Percentiles rank a stretch among this genome's conserved stretches.
Conservation (phyloP, 345 rosid genomes). For the Brassica rapa region DNA sequence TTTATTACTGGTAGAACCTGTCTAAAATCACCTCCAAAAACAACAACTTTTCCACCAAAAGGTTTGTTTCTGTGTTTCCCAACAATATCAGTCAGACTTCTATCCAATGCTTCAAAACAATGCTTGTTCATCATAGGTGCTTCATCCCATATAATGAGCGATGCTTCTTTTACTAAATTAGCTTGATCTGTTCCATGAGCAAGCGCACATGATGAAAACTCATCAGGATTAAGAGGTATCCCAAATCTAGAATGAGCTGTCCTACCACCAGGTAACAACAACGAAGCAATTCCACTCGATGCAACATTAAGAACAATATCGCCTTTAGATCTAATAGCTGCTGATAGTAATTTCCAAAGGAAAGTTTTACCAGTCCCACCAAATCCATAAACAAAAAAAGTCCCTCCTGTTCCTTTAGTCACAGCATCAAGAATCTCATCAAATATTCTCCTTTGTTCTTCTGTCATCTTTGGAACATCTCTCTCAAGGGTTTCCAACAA, state of each 20-base stretch:
- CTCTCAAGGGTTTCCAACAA: background rate
- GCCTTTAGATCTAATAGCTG: background rate
- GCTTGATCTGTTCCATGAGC: background rate
- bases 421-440: background rate
- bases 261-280: background rate
- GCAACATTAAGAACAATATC: background rate
- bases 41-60: background rate
- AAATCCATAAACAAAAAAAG: background rate
- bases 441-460: background rate
- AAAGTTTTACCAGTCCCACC: background rate
- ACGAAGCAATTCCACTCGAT: background rate
- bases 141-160: background rate
- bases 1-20: background rate
- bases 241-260: background rate
- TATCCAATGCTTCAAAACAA: background rate
- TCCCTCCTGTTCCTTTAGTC: background rate
- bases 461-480: background rate
- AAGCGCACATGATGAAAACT: background rate
- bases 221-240: background rate
- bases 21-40: background rate
- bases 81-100: background rate
- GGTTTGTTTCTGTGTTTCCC: background rate
- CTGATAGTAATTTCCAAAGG: background rate
- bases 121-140: background rate
- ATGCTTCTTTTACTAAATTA: background rate